These are phyloP conservation scores for Pythium aquatile DNA, from an alignment of 352 stramenopile species.

Conservation along the genomic window DNA sequence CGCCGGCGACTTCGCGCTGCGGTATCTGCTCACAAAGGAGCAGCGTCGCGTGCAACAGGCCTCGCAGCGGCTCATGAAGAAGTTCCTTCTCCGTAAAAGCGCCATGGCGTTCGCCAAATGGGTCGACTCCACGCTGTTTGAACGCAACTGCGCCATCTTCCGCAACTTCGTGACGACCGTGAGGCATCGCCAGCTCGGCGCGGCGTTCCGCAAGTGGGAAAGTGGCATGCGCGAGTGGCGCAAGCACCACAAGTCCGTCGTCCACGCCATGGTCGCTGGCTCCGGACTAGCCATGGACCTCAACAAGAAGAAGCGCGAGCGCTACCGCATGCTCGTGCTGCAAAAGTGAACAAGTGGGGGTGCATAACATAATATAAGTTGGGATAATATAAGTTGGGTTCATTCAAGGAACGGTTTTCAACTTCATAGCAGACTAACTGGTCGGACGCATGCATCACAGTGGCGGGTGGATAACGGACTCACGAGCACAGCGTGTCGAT, in stretches of 20 bases:
- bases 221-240: constrained; percentile 37
- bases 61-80: constrained; percentile 42
- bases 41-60: constrained; percentile 51
- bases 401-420: neutral
- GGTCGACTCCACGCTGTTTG: constrained; percentile 38
- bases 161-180: constrained; percentile 47
- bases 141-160: constrained; percentile 46
- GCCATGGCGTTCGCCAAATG: constrained; percentile 48
- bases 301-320: constrained; percentile 59
- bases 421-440: neutral
- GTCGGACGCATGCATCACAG: neutral
- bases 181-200: constrained; percentile 43
- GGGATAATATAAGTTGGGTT: neutral
- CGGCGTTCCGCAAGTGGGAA: constrained; percentile 64
- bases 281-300: constrained; percentile 58
- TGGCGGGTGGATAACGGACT: neutral
- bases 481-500: constrained; percentile 28
- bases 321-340: constrained; percentile 64
- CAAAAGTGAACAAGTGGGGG: constrained; percentile 41
- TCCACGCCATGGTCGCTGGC: constrained; percentile 37
- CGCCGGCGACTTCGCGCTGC: constrained; percentile 61
- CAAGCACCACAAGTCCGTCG: constrained; percentile 38
- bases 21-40: constrained; percentile 50
- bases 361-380: neutral
- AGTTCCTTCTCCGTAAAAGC: constrained; percentile 41